Conservation (phyloP, 1,284 basidiomycete genomes). For the Coniferiporia weirii region DNA sequence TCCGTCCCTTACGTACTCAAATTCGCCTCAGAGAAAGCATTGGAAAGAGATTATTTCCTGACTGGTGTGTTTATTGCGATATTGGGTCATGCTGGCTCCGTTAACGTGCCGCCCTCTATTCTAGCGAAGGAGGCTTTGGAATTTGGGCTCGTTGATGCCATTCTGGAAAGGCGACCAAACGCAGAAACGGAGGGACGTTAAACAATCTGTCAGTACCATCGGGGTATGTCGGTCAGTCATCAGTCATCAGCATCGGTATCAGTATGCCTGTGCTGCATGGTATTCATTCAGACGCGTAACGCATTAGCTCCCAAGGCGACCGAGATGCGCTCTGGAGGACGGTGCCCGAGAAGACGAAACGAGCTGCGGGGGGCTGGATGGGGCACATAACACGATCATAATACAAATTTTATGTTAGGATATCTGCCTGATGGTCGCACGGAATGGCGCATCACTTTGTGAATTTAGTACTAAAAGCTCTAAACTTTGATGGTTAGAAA, state of each 20-base stretch:
- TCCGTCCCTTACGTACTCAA: constrained; percentile 11
- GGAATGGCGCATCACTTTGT: background rate
- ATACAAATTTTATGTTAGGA: background rate
- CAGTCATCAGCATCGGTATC: background rate
- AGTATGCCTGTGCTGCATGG: background rate
- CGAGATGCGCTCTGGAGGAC: background rate
- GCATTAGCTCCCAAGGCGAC: background rate
- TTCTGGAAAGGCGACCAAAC: constrained; percentile 50
- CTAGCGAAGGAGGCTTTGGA: constrained; percentile 78
- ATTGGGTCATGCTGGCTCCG: constrained; percentile 1
- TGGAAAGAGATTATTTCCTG: constrained; percentile 94
- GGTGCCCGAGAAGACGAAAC: too few relatives aligned
- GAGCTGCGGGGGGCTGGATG: background rate
- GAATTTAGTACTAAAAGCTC: background rate
- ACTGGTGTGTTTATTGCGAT: constrained; percentile 49
- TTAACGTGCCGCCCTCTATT: background rate
- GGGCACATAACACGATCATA: background rate
- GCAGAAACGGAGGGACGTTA: background rate
- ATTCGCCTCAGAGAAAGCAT: constrained; percentile 59
- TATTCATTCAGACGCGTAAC: background rate
- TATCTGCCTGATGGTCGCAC: background rate
- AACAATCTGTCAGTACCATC: background rate
- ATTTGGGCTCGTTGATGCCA: constrained; percentile 89
- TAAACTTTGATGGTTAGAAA: background rate
- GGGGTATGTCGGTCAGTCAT: too few relatives aligned